Conservation (phyloP, 257 asterid species). For the Lycium ferocissimum region DNA sequence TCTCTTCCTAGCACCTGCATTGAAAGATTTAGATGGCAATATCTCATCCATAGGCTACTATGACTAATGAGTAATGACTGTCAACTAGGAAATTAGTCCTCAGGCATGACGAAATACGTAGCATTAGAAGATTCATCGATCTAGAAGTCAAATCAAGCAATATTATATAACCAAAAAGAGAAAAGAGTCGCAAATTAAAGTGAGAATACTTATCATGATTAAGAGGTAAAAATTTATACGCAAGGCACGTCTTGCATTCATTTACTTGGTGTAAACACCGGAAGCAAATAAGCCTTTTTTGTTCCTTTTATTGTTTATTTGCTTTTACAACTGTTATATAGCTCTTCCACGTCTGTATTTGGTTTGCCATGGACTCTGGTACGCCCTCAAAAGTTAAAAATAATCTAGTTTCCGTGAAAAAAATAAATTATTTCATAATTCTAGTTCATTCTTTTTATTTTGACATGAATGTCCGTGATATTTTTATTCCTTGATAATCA, state of each 20-base stretch:
- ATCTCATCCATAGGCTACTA: neutral
- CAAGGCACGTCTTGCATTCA: neutral
- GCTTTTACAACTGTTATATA: neutral
- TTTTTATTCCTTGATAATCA: neutral
- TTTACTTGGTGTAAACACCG: neutral
- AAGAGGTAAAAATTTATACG: neutral
- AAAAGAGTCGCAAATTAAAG: neutral
- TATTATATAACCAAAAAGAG: neutral
- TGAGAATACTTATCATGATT: neutral
- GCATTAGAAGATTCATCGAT: neutral
- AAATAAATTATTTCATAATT: neutral
- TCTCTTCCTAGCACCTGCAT: neutral
- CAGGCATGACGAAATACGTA: neutral
- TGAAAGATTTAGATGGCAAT: neutral
- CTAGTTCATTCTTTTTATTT: no score
- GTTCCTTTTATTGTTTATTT: neutral
- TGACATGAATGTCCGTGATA: no score
- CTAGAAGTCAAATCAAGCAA: neutral
- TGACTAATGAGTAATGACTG: neutral
- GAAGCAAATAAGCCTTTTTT: neutral
- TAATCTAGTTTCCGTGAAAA: neutral
- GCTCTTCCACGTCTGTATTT: neutral
- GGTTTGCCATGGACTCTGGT: neutral
- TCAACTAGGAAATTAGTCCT: neutral
- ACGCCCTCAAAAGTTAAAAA: neutral